Base-by-base conservation (phyloP, 768 basidiomycete species). In the Tricholoma hemisulphureum region DNA sequence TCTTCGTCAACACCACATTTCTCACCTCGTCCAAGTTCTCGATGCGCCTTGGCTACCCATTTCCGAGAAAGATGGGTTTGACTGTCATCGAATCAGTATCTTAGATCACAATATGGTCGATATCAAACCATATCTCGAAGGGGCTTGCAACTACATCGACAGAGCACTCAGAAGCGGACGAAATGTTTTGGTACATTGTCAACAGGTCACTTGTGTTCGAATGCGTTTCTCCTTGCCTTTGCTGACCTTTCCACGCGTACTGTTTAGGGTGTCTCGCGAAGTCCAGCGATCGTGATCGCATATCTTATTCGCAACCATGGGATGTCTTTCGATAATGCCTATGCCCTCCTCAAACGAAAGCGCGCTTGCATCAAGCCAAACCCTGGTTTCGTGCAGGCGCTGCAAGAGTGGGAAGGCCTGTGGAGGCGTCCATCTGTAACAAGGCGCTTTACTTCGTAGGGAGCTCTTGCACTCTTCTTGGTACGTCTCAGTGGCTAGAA, bases 341-440 rank as follows among this genome's bases (percentile, higher is more conserved):
- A 78, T 55, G 75, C 83, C 0, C 79, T 85, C 60, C 77, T 89
- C 60, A 82, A 82, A 62, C 80, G 80, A 55, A 83, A 84, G 61
- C 82, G 89, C 18, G 83, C 88, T 4, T 92, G 89, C 65, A 76
- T 86, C 59, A 88, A 89, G 66, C 89, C 89, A 14, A 92, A 92
- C 64, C 73, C 86, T n/a, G 89, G 87, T 4, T 92, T 91, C 64
- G 82, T 89, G 18, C 69, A 74, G 0, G 80, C 82, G 0, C 70
- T 88, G 13, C 75, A 79, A 20, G 82, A 84, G 24, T 88, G 85
- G 85, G 86, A 87, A 58, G 66, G 53, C 18, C 57, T 62, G 16
- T 67, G 66, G 66, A 63, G 63, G 23, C 61, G 65, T 13, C 67
- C 65, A n/a, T 37, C 57, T 21, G 49, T 57, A 4, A 24, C 58